These are phyloP conservation scores for Amanita phalloides DNA, from an alignment of 768 basidiomycete genomes.

Conservation along the genomic window DNA sequence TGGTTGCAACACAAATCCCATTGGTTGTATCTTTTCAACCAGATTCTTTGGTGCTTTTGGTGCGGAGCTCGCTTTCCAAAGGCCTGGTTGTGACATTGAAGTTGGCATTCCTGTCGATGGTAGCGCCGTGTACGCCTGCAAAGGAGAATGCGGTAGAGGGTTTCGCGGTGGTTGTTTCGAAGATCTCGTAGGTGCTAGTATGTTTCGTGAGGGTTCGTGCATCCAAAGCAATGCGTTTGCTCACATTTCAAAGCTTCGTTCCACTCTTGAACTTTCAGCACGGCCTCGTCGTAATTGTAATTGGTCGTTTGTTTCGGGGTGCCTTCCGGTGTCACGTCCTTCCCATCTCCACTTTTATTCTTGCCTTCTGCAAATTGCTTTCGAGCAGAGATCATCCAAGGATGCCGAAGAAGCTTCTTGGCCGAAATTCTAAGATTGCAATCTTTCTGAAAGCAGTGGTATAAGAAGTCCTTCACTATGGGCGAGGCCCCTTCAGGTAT, in stretches of 20 bases:
- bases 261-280: conserved; percentile 96
- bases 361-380: conserved; percentile 52
- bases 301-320: conserved; percentile 47
- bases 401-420: conserved; percentile 84
- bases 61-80: conserved; percentile 23
- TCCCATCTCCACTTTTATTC: conserved; percentile 18
- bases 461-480: conserved; percentile 92
- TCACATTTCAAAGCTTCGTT: conserved; percentile 92
- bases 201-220: conserved; percentile 7
- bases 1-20: conserved; percentile 54
- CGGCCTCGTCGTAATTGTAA: conserved; percentile 89
- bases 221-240: conserved; percentile 9
- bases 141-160: conserved; percentile 34
- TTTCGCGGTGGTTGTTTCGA: conserved; percentile 54
- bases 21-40: conserved; percentile 48
- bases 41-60: conserved; percentile 23
- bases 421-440: conserved; percentile 90
- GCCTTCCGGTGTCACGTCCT: conserved; percentile 25
- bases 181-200: conserved; percentile 58
- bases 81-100: conserved; percentile 19
- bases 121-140: conserved; percentile 27
- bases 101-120: conserved; percentile 19
- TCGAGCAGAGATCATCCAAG: conserved; percentile 89
- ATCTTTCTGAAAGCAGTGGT: conserved; percentile 98
- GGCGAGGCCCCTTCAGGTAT: conserved; percentile 94